phyloP scores from a whole-genome alignment of 768 basidiomycete genomes.

The Suillus ampliporus region DNA sequence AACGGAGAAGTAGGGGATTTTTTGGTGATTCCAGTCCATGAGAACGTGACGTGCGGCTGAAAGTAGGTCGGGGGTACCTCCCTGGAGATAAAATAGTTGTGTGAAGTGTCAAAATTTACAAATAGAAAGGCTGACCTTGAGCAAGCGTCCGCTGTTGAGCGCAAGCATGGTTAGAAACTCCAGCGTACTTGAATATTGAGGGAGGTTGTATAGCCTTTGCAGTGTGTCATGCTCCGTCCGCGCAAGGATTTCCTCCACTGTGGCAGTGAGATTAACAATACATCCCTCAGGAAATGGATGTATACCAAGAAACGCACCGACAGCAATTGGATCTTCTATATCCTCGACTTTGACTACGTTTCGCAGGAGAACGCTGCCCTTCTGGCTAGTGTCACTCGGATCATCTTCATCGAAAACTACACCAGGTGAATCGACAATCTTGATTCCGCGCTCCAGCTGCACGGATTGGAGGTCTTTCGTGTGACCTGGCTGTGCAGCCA shows the following conservation, averaged over 20 bases:
- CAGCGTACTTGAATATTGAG: slow-evolving; percentile 69
- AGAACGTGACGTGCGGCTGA: slow-evolving; percentile 83
- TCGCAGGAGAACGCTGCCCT: slow-evolving; percentile 70
- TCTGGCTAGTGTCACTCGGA: slow-evolving; percentile 46
- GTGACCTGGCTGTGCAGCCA: slow-evolving; percentile 93
- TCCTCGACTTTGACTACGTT: slow-evolving; percentile 93
- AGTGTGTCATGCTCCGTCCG: slow-evolving; percentile 75
- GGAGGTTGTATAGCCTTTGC: slow-evolving; percentile 85
- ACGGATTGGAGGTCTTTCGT: slow-evolving; percentile 92
- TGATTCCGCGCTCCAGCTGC: slow-evolving; percentile 90
- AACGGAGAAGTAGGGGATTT: slow-evolving; percentile 86
- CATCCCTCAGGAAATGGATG: background rate
- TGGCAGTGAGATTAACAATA: background rate
- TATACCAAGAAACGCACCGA: slow-evolving; percentile 61
- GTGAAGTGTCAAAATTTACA: slow-evolving; percentile 1
- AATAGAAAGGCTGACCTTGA: slow-evolving; percentile 60
- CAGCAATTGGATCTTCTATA: slow-evolving; percentile 86
- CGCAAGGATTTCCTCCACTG: slow-evolving; percentile 86
- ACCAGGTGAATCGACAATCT: slow-evolving; percentile 94
- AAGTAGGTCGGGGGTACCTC: slow-evolving; percentile 89
- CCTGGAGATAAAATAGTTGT: slow-evolving; percentile 46
- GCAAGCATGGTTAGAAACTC: slow-evolving; percentile 94
- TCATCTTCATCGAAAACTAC: slow-evolving; percentile 93
- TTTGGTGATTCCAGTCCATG: slow-evolving; percentile 95
- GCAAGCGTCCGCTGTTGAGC: slow-evolving; percentile 77